Evolutionary conservation across 2,329 filamentous ascomycete species (phyloP).

Genomic region (Akanthomyces dipterigenus): DNA sequence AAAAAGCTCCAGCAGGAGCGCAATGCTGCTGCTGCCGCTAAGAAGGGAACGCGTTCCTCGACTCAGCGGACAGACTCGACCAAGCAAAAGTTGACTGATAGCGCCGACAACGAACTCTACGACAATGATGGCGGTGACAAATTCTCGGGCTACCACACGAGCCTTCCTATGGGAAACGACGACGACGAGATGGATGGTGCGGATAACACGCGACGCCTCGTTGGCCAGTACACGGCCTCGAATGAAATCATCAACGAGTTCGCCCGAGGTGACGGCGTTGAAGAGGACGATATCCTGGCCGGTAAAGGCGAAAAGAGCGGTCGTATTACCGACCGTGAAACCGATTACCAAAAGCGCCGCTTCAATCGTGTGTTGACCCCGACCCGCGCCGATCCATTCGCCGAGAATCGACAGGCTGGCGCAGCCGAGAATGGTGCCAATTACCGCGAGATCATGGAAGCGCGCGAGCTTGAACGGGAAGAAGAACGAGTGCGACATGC

Average conservation of each 20-base stretch:
- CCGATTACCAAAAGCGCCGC: constrained; percentile 93
- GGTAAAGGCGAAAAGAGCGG: constrained; percentile 80
- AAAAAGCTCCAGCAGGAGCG: constrained; percentile 88
- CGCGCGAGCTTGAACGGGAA: constrained; percentile 85
- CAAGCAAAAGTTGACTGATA: constrained; percentile 86
- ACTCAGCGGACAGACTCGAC: constrained; percentile 80
- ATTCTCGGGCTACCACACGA: constrained; percentile 85
- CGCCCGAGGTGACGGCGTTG: constrained; percentile 73
- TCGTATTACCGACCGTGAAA: constrained; percentile 86
- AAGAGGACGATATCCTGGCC: constrained; percentile 84
- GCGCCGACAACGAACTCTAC: constrained; percentile 84
- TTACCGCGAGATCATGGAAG: constrained; percentile 87
- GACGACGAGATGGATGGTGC: constrained; percentile 72
- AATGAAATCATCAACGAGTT: constrained; percentile 92
- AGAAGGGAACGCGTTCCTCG: constrained; percentile 72
- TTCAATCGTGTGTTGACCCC: constrained; percentile 85
- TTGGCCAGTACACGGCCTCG: constrained; percentile 94
- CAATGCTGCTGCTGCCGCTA: constrained; percentile 69
- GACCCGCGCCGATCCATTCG: constrained; percentile 79
- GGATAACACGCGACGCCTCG: constrained; percentile 68
- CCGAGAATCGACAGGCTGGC: constrained; percentile 63
- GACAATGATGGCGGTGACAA: constrained; percentile 71
- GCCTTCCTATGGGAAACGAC: constrained; percentile 71
- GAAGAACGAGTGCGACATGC: constrained; percentile 78
- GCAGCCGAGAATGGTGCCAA: constrained; percentile 65